A percentile compares a stretch with the other conserved stretches of the same genome.
These are phyloP conservation scores for Claviceps lovelessii DNA, from an alignment of 2,329 filamentous ascomycete genomes.

Conservation along the genomic window DNA sequence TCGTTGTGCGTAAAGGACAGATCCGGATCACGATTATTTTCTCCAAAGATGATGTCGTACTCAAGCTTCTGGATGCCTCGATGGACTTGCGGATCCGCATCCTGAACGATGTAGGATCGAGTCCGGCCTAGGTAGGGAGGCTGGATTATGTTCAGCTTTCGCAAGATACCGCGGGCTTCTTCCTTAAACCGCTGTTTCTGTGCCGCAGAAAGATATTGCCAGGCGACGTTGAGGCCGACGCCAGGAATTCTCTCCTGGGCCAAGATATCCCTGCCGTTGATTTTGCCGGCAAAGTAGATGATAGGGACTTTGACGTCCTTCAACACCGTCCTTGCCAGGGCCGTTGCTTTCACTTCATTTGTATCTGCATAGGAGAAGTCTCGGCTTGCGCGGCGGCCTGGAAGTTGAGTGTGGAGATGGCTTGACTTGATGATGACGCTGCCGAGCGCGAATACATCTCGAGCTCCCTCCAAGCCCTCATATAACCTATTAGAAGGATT, in stretches of 20 bases:
- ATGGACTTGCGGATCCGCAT: not conserved
- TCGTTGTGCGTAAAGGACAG: conserved; percentile 26
- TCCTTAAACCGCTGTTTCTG: conserved; percentile 3
- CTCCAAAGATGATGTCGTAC: conserved; percentile 18
- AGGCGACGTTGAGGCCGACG: conserved; percentile 21
- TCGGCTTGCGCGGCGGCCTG: not conserved
- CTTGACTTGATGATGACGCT: conserved; percentile 26
- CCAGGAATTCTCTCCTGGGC: conserved; percentile 25
- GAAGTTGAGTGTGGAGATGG: conserved; percentile 14
- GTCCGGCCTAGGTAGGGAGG: not conserved
- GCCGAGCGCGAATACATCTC: conserved; percentile 28
- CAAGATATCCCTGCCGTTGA: conserved; percentile 21
- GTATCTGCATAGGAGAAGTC: conserved; percentile 27
- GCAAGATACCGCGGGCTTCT: not conserved
- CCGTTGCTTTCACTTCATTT: conserved; percentile 24
- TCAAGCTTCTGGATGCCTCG: conserved; percentile 18
- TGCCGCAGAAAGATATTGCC: conserved; percentile 19
- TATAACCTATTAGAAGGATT: conserved; percentile 11
- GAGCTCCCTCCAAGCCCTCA: conserved; percentile 17
- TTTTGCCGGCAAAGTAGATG: conserved; percentile 26
- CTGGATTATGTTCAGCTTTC: not conserved
- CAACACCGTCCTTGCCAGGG: conserved; percentile 17
- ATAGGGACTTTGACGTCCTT: conserved; percentile 18
- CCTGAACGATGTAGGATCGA: not conserved
- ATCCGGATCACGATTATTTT: conserved; percentile 10